Base-by-base conservation (phyloP, 1,284 basidiomycete genomes). In the Bondarzewia mesenterica region DNA sequence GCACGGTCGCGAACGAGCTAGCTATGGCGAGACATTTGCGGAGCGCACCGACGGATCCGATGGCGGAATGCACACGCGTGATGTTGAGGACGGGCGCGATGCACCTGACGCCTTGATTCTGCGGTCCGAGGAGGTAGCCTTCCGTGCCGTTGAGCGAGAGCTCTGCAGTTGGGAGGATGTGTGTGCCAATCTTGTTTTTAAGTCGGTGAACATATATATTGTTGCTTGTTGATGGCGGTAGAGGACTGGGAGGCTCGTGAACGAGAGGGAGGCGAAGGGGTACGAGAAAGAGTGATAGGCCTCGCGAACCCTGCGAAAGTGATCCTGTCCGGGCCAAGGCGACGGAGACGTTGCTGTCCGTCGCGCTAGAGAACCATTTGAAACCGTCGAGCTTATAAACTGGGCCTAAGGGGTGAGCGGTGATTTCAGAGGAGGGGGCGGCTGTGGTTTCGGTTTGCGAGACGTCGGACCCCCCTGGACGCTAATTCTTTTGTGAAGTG, bases 341-440 rank as follows among this genome's bases (percentile, higher is more conserved):
- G 21, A 89, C 70, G 0, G 85, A 74, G 15, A 89, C 67, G 49
- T 89, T 71, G 54, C 80, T 80, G 56, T 91, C 89, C 0, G 86
- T 87, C 1, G 88, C 89, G 47, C 83, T 86, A 10, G 85, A 87
- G 67, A 91, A 91, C 88, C 86, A 87, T 65, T 89, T 89, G 64
- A 89, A 79, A 1, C 87, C 85, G 54, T 86, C 67, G 22, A 89
- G 63, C 18, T 58, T 64, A 59, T 82, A 85, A 39, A 67, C 61
- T 2, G 72, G 65, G n/a, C 82, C 78, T 43, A 78, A 72, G 5
- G 56, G 53, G 49, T 66, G 48, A 2, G 45, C 57, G 6, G 56
- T 58, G 40, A 60, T 58, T 23, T 12, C 8, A 5, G 64, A 60
- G 0, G 69, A 61, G 2, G 63, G 59, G 44, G 59, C 49, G 1